These are phyloP conservation scores for Lasiodiplodia theobromae DNA, from an alignment of 2,329 filamentous ascomycete species.

Conservation along the genomic window DNA sequence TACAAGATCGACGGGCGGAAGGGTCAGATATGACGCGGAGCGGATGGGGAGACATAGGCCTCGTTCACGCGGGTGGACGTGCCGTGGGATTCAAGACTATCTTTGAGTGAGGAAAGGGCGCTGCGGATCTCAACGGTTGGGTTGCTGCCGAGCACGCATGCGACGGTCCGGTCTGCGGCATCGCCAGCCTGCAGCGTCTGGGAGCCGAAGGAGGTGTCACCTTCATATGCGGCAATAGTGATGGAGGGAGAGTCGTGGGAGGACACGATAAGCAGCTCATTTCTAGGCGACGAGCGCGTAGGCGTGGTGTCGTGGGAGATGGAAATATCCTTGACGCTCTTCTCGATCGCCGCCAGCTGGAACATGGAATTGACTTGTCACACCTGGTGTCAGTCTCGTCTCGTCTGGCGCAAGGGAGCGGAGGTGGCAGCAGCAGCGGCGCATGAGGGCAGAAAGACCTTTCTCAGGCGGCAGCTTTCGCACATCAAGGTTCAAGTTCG, in stretches of 20 bases:
- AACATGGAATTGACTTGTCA: slow-evolving; percentile 9
- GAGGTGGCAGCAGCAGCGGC: neutral
- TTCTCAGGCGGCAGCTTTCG: slow-evolving; percentile 14
- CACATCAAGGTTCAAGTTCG: neutral
- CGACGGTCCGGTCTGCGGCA: slow-evolving; percentile 51
- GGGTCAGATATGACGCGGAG: slow-evolving; percentile 33
- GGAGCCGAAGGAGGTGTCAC: slow-evolving; percentile 56
- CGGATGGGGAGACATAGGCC: slow-evolving; percentile 9
- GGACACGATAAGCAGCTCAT: slow-evolving; percentile 24
- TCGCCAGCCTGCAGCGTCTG: slow-evolving; percentile 57
- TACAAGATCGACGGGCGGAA: slow-evolving; percentile 35
- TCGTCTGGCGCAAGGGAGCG: neutral
- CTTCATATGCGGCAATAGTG: slow-evolving; percentile 52
- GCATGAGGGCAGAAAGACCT: neutral
- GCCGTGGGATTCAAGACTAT: slow-evolving; percentile 38
- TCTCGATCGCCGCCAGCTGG: slow-evolving; percentile 55
- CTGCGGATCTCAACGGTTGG: slow-evolving; percentile 44
- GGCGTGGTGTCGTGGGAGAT: neutral
- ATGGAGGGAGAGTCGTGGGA: slow-evolving; percentile 38
- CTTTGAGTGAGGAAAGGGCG: slow-evolving; percentile 42
- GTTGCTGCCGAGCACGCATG: slow-evolving; percentile 29
- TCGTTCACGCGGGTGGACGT: slow-evolving; percentile 33
- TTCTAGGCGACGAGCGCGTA: neutral
- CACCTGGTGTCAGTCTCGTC: slow-evolving; percentile 6
- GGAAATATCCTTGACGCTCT: slow-evolving; percentile 41